Evolutionary conservation across 495 filamentous ascomycete genomes (phyloP).

Genomic region (Penicillium desertorum): DNA sequence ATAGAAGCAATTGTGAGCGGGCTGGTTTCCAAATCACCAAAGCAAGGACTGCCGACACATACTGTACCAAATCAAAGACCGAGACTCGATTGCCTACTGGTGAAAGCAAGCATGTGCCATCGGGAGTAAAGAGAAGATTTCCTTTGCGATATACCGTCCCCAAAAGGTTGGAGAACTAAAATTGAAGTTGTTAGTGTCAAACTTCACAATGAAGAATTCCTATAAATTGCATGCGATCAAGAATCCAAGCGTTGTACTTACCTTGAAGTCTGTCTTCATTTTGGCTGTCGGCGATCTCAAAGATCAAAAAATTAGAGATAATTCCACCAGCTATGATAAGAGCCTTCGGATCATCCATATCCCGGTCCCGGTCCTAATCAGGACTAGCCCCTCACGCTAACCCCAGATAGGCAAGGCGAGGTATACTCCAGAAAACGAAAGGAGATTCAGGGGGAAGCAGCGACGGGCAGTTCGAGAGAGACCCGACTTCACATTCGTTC

Average conservation of each 20-base stretch:
- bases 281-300: conserved; percentile 39
- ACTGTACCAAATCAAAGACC: conserved; percentile 96
- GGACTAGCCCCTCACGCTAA: conserved; percentile 23
- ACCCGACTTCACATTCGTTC: conserved; percentile 11
- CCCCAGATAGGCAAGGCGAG: conserved; percentile 33
- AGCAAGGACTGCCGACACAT: conserved; percentile 29
- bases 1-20: conserved; percentile 10
- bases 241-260: conserved; percentile 32
- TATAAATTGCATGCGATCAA: neutral
- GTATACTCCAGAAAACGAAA: conserved; percentile 41
- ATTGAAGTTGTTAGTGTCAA: neutral
- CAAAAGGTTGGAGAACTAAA: conserved; percentile 87
- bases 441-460: conserved; percentile 38
- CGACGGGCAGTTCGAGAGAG: conserved; percentile 23
- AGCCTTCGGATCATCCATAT: conserved; percentile 26
- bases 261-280: conserved; percentile 98
- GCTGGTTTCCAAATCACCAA: neutral
- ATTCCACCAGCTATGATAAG: conserved; percentile 26
- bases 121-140: conserved; percentile 93
- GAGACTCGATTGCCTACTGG: conserved; percentile 95
- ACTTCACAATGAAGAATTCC: neutral
- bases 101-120: conserved; percentile 94
- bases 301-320: conserved; percentile 30
- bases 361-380: conserved; percentile 19
- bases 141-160: conserved; percentile 97